Evolutionary conservation across 2,329 filamentous ascomycete genomes (phyloP), one percentile per base, ranked within the genome.

Genomic region (Aspergillus novofumigatus): DNA sequence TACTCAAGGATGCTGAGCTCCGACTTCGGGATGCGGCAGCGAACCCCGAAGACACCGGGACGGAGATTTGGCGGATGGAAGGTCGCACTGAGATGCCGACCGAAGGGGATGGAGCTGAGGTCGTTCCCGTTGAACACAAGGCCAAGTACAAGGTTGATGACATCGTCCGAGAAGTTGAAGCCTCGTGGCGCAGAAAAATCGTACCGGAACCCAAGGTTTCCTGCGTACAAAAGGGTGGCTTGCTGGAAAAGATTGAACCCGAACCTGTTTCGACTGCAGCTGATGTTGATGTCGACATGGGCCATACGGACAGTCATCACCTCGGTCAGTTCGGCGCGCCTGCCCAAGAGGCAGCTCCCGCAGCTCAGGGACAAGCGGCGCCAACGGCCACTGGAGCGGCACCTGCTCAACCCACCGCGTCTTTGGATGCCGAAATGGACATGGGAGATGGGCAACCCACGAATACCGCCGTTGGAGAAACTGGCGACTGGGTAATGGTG

Each of bases 161-260:
- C 53, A 86, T 97, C 42, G 82, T 92, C 25, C 81, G 84, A 45
- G 85, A 90, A 54, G 84, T 96, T 1, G 91, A 96, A 75, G 78
- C 81, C 52, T 78, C 85, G 2, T 81, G 90, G n/a, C 86, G 86
- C 20, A 86, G 86, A 55, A 86, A 84, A 61, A 84, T 90, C 47
- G 81, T 83, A 41, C 78, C 82, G 26, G 83, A 89, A 53, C 83
- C 86, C 51, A 81, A 83, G 25, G 81, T 93, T 7, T 81, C 84
- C 41, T 87, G 90, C 49, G 81, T 95, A 47, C 86, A 94, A 67
- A 89, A 90, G 66, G 92, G 91, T 51, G 91, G 91, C 2, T 83
- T 85, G 35, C 77, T 91, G 72, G 85, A 91, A 54, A 77, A 73
- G 58, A 70, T 73, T 11, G 70, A 74, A 47, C 69, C 72, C 0